phyloP scores from a whole-genome alignment of 2,329 filamentous ascomycete genomes.

The Penicillium sp. region DNA sequence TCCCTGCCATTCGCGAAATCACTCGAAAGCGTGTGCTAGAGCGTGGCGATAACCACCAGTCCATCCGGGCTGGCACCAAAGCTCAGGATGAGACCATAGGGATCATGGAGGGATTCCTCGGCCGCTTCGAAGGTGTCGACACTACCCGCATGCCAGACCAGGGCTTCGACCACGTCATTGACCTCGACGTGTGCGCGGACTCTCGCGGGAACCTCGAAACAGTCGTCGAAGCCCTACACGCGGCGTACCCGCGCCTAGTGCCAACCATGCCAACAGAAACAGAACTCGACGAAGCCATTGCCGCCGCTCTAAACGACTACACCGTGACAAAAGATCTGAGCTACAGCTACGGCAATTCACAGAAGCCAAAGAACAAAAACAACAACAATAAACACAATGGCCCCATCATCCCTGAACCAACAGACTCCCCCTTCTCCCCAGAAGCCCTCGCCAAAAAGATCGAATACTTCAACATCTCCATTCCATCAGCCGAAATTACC shows the following conservation, averaged over 20 bases:
- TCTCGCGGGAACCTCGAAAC: slow-evolving; percentile 84
- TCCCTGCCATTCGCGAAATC: slow-evolving; percentile 69
- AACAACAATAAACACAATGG: slow-evolving; percentile 18
- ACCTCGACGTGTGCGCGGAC: slow-evolving; percentile 73
- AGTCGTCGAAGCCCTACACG: slow-evolving; percentile 67
- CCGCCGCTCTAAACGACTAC: slow-evolving; percentile 72
- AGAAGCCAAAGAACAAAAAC: slow-evolving; percentile 40
- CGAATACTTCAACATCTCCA: slow-evolving; percentile 63
- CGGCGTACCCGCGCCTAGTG: slow-evolving; percentile 71
- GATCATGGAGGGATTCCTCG: slow-evolving; percentile 94
- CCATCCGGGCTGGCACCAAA: slow-evolving; percentile 80
- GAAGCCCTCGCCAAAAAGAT: slow-evolving; percentile 51
- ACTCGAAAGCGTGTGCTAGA: slow-evolving; percentile 76
- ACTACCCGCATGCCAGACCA: slow-evolving; percentile 67
- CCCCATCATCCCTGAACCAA: slow-evolving; percentile 4
- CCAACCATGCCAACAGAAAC: slow-evolving; percentile 64
- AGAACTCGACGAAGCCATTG: slow-evolving; percentile 76
- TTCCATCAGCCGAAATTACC: slow-evolving; percentile 52
- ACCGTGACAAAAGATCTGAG: slow-evolving; percentile 74
- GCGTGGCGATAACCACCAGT: slow-evolving; percentile 95
- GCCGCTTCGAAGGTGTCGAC: slow-evolving; percentile 77
- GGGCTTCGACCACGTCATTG: slow-evolving; percentile 78
- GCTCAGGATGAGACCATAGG: slow-evolving; percentile 70
- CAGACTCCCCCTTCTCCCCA: slow-evolving; percentile 19
- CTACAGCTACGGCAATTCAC: slow-evolving; percentile 24